Base-by-base conservation (phyloP, 1,139 yeast genomes). In the Protomyces macrosporus region DNA sequence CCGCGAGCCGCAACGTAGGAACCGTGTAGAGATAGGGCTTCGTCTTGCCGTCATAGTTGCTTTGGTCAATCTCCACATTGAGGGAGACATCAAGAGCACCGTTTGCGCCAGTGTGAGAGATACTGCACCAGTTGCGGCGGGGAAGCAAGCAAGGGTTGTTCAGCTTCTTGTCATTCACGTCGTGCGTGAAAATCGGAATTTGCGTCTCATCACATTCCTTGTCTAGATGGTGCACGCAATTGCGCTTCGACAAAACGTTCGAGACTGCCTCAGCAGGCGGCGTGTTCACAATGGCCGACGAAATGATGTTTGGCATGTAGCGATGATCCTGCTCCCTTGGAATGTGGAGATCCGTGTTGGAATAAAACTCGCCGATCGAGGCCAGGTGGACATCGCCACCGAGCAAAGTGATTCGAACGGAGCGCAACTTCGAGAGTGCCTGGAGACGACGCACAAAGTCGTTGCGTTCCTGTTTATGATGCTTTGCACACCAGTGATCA, bases 231-330 rank as follows among this genome's bases (percentile, higher is more conserved):
- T 60, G 64, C n/a, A 60, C 64, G 12, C 48, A 48, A 42, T 60
- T 60, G 4, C 64, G 55, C 34, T 42, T 36, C 32, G 60, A 50
- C 32, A 60, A 45, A 6, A 60, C 51, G 23, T 78, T 77, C 0
- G 96, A 95, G 87, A 91, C 87, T n/a, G 86, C 85, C 72, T 84
- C 84, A 0, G 97, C 96, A 1, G 98, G 98, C 10, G 98, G 97
- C 0, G 95, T 85, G 74, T 93, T 93, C 54, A 88, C 85, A 66
- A 93, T 90, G 3, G 98, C 98, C 9, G 96, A 88, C 30, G 95
- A 85, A 57, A 89, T 86, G 45, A 93, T 78, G 75, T 30, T 74
- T 72, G 45, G 76, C 73, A 23, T 90, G 78, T 55, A 60, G 10
- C 64, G 55, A 36, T 54, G 56, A 33, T 60, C 64, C 51, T 37